Evolutionary conservation across 306 rosid genomes (phyloP).

Genomic region (Myrica gale): DNA sequence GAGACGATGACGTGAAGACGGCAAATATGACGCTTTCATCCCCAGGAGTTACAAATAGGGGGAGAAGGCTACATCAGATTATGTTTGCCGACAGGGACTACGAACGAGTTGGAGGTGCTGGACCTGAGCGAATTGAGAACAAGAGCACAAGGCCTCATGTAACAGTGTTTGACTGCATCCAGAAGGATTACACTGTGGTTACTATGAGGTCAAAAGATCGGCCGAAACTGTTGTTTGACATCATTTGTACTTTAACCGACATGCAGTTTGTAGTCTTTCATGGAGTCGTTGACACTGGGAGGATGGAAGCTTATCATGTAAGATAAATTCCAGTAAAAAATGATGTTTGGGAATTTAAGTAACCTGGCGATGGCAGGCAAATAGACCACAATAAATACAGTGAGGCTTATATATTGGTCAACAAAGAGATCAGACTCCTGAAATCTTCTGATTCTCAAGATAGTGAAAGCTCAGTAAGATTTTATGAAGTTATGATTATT

Average conservation of each 20-base stretch:
- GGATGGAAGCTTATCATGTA: conserved; percentile 87
- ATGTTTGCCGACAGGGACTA: conserved; percentile 96
- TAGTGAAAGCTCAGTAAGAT: not conserved
- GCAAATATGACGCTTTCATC: conserved; percentile 72
- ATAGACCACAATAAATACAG: not conserved
- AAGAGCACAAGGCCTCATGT: conserved; percentile 61
- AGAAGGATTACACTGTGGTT: conserved; percentile 79
- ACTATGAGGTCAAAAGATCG: conserved; percentile 83
- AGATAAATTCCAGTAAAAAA: conserved; percentile 5
- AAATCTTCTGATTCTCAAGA: not conserved
- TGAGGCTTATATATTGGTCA: not conserved
- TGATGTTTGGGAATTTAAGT: not conserved
- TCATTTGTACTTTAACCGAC: conserved; percentile 90
- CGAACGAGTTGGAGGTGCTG: conserved; percentile 57
- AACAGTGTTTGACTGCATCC: conserved; percentile 63
- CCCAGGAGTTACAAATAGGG: conserved; percentile 73
- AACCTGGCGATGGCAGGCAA: not conserved
- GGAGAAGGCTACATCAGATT: conserved; percentile 87
- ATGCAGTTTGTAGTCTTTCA: conserved; percentile 94
- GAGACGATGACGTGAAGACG: conserved; percentile 59
- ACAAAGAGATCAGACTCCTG: not conserved
- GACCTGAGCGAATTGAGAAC: conserved; percentile 37
- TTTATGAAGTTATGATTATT: not conserved
- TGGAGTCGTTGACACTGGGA: conserved; percentile 71
- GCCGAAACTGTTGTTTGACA: conserved; percentile 84